Base-by-base conservation (phyloP, 2,329 filamentous ascomycete species). In the Pseudogymnoascus sp. region DNA sequence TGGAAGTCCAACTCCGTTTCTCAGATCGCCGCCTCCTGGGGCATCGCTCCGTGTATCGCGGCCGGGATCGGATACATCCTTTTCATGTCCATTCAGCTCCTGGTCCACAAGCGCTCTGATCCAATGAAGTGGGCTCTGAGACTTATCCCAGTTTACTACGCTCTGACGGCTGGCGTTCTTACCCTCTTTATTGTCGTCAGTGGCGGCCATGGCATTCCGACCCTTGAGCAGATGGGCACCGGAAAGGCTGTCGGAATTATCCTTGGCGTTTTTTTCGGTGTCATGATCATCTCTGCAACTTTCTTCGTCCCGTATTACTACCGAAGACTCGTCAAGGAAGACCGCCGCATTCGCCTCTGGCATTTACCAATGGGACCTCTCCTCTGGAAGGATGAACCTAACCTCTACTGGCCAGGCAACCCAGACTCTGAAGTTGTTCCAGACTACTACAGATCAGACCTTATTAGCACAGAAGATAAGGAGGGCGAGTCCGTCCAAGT, bases 41-140 rank as follows among this genome's bases (percentile, higher is more conserved):
- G 79, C 66, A 89, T 92, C 82, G 89, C 89, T 38, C 89, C 89
- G 1, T 70, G 77, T 65, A 89, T 89, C 70, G 80, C 88, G 1
- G 89, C 73, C 60, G 78, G 78, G 69, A 90, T 91, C 64, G 87
- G 70, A 65, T 83, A 87, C 45, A 77, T 75, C 71, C 89, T 91
- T 75, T 91, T 91, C 79, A 80, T 82, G 81, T 79, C 90, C 64
- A 87, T 91, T 78, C 90, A 90, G 79, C 58, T 84, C 35, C 75
- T 82, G 12, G 88, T 92, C 3, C 88, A 89, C 71, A 74, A 88
- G 65, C 87, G 88, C 72, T 85, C 81, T 75, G 85, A 90, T 74
- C 87, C 89, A 4, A 80, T 90, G 2, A 81, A 79, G 5, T 90
- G 87, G 87, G 88, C 88, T 25, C 82, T 92, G 62, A 91, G 80